phyloP scores from a whole-genome alignment of 768 basidiomycete species.

The Lentinula detonsa region DNA sequence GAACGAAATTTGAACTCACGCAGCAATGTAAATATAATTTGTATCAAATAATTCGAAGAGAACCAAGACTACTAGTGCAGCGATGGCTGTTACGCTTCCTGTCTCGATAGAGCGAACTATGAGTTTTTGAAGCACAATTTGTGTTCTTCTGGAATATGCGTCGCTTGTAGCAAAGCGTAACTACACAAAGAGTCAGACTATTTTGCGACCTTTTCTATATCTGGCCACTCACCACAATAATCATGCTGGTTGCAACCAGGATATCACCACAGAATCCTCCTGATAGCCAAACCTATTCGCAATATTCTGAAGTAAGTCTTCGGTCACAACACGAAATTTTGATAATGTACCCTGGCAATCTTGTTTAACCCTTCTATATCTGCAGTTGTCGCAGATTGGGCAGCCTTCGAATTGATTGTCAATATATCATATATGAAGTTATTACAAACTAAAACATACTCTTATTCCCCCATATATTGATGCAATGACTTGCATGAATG shows the following conservation, averaged over 20 bases:
- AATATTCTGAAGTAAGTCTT: no score
- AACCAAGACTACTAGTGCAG: constrained; percentile 12
- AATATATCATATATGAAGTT: no score
- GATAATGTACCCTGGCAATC: constrained; percentile 1
- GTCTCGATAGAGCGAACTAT: constrained; percentile 13
- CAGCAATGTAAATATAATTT: neutral
- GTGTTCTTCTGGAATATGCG: constrained; percentile 8
- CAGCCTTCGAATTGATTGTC: neutral
- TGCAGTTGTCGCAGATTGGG: neutral
- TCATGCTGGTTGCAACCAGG: constrained; percentile 19
- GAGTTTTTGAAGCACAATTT: constrained; percentile 10
- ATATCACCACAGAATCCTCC: constrained; percentile 20
- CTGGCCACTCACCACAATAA: constrained; percentile 15
- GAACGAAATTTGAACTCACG: neutral
- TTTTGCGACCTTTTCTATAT: neutral
- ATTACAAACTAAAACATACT: neutral
- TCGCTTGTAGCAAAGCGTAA: constrained; percentile 6
- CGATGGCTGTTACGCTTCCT: constrained; percentile 13
- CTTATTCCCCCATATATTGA: constrained; percentile 3
- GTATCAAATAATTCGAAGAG: constrained; percentile 7
- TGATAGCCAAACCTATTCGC: constrained; percentile 16
- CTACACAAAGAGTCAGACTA: neutral
- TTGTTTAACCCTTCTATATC: constrained; percentile 2
- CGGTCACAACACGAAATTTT: neutral
- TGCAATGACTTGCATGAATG: neutral